Base-by-base conservation (phyloP, 1,139 yeast species). In the Candida pseudoviswanathii region DNA sequence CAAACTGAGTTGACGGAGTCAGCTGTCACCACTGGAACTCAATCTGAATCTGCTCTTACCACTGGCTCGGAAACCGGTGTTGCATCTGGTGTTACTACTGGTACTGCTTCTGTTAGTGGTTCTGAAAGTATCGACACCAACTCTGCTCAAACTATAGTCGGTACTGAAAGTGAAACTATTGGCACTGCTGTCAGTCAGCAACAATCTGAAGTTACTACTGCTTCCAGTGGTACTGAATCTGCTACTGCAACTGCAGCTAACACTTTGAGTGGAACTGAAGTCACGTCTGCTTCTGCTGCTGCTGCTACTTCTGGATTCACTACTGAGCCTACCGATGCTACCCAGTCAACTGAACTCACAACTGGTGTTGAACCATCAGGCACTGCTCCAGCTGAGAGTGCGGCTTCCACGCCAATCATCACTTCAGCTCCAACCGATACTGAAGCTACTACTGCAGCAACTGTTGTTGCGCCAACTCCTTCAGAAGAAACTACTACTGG, bases 401-500 rank as follows among this genome's bases (percentile, higher is more conserved):
- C 41, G n/a, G 42, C 49, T 9, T 24, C 48, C 11, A 6, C 47
- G 10, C 37, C 58, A 26, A 29, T 10, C 9, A 45, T 51, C 8
- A 43, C 50, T 16, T 41, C 45, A 22, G 45, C 49, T 21, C 43
- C 51, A 24, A 37, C 53, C 26, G 27, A 47, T 27, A 36, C 51
- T 21, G 37, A 50, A 16, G 38, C 50, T 31, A 30, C 46, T 24
- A 32, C 51, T 25, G 38, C 39, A 29, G 34, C 51, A 24, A 10
- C 47, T 29, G 39, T 49, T 24, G 45, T 16, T 24, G 24, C 49
- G 7, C 46, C 48, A 39, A 43, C 37, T 21, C 48, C 48, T 40
- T 42, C 38, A 22, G 38, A 46, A 22, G 46, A 40, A 21, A 39
- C 53, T 4, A 45, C 50, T 31, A 58, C 60, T 27, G 59, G 71